Percentiles rank a stretch among this genome's conserved stretches.
Evolutionary conservation across 345 rosid genomes (phyloP).

Genomic region (Aquilaria sinensis): DNA sequence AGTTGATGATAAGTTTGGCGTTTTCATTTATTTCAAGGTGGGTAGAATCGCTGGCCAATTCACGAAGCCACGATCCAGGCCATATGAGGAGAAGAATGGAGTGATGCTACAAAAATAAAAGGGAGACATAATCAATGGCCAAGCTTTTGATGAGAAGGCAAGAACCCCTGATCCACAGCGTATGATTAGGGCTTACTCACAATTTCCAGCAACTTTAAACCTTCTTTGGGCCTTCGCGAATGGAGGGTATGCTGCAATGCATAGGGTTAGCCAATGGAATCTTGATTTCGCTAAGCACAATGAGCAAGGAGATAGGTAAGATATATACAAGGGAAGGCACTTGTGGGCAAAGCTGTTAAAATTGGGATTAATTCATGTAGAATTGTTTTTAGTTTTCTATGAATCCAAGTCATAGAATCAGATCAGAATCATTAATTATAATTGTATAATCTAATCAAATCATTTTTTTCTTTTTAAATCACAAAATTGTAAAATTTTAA

Average conservation of each 20-base stretch:
- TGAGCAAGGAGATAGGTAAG: conserved; percentile 58
- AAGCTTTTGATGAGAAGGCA: conserved; percentile 44
- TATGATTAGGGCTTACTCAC: conserved; percentile 51
- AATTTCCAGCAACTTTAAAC: conserved; percentile 50
- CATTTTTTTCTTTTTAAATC: no score
- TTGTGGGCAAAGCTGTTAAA: no score
- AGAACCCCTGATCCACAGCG: conserved; percentile 55
- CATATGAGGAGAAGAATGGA: conserved; percentile 47
- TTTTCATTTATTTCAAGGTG: conserved; percentile 35
- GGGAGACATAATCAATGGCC: conserved; percentile 58
- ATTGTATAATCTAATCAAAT: no score
- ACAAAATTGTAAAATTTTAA: no score
- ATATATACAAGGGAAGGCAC: no score
- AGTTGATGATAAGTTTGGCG: conserved; percentile 55
- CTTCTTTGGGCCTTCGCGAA: conserved; percentile 64
- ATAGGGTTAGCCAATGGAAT: conserved; percentile 33
- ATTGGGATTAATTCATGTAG: no score
- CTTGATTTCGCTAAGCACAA: conserved; percentile 25
- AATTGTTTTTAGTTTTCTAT: no score
- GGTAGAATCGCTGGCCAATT: no score
- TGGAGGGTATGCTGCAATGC: conserved; percentile 64
- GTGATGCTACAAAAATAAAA: conserved; percentile 47
- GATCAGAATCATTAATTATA: no score
- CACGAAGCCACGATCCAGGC: conserved; percentile 40
- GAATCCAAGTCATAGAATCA: no score